Evolutionary conservation across 2,329 filamentous ascomycete genomes (phyloP).

Genomic region (Cladosporium phlei): DNA sequence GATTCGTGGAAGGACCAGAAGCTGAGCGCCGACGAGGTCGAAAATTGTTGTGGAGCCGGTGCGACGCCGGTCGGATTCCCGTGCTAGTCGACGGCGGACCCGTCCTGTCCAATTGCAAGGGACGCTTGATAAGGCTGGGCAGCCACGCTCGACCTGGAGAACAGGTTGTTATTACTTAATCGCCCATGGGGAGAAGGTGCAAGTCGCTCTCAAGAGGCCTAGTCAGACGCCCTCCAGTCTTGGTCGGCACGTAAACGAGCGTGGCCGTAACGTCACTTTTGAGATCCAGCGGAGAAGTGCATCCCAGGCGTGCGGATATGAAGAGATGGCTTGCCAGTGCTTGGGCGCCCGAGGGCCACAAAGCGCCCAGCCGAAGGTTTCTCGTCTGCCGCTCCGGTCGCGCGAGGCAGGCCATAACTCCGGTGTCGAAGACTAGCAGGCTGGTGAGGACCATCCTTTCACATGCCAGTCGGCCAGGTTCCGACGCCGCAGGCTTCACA

Average conservation of each 20-base stretch:
- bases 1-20: slow-evolving; percentile 6
- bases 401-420: slow-evolving; percentile 2
- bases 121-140: slow-evolving; percentile 12
- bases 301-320: background rate
- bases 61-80: slow-evolving; percentile 11
- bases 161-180: slow-evolving; percentile 13
- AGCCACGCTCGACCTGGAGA: slow-evolving; percentile 9
- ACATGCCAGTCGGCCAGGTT: slow-evolving; percentile 3
- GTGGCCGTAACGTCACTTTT: background rate
- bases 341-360: background rate
- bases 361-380: slow-evolving; percentile 5
- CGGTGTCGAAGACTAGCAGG: too few relatives aligned
- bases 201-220: background rate
- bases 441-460: too few relatives aligned
- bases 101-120: too few relatives aligned
- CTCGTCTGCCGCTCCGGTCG: slow-evolving; percentile 7
- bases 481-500: too few relatives aligned
- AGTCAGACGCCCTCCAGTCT: background rate
- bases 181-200: slow-evolving; percentile 11
- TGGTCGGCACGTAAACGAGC: slow-evolving; percentile 1
- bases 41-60: slow-evolving; percentile 12
- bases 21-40: background rate
- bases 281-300: background rate
- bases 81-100: too few relatives aligned
- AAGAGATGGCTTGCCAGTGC: slow-evolving; percentile 1